Evolutionary conservation across 2,329 filamentous ascomycete species (phyloP), one percentile per base, ranked within the genome.

Genomic region (Ophiostoma ulmi): DNA sequence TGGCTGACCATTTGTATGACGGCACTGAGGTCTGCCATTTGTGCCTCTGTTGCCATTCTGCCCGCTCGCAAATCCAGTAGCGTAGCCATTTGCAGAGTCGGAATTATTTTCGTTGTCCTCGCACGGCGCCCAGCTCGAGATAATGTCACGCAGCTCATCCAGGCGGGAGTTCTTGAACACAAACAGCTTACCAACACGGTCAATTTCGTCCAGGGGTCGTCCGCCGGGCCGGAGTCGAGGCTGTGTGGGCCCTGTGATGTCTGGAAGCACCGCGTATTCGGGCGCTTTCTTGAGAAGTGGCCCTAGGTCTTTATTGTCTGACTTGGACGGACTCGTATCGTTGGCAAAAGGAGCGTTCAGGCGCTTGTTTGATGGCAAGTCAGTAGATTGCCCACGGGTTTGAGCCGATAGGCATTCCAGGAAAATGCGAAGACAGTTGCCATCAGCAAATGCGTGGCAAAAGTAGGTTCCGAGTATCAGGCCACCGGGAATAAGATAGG

Each of bases 371-470:
- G 76, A 78, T 1, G 77, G 76, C 1, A 77, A 69, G 73, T 71
- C 44, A 70, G 73, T 26, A 14, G 35, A 5, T 39, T 74, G 61
- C 70, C 76, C 72, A 35, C 77, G 72, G 7, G 79, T 81, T 72
- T 78, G 76, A 2, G 76, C 77, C 4, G 80, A 78, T 64, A 83
- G 78, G 14, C 76, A 77, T 41, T 80, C 76, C 4, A 83, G 73
- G 68, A 83, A 82, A 6, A 78, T 76, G 26, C 75, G 73, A 26
- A 82, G 75, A 26, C 80, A 80, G 39, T 79, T 77, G 13, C 81
- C 82, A 68, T 83, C 82, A 20, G 79, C 80, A 35, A 82, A 74
- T 7, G 80, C 76, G 70, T 83, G 82, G 71, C 82, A 80, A 65
- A 83, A 75, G 71, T 78, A 81, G n/a, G 81, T 72, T 6, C 76